A percentile compares a stretch with the other conserved stretches of the same genome.
phyloP scores from a whole-genome alignment of 495 filamentous ascomycete genomes.

The Paragyromitra xinjiangensis region DNA sequence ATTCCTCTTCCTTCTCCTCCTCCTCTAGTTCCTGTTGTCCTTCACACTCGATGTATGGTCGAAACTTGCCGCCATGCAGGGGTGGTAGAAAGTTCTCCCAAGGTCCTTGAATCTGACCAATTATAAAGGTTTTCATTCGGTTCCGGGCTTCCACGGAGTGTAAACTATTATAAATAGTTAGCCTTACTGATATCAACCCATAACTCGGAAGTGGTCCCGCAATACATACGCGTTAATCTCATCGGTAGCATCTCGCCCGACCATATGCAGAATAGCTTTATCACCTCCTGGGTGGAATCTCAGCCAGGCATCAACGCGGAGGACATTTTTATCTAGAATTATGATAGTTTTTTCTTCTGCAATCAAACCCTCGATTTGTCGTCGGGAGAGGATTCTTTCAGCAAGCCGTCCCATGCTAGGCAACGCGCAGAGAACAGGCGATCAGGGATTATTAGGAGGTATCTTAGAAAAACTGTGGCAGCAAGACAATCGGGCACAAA shows the following conservation, averaged over 20 bases:
- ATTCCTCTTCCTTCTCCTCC: slow-evolving; percentile 61
- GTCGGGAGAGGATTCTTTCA: slow-evolving; percentile 67
- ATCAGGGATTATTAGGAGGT: slow-evolving; percentile 22
- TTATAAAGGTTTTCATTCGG: slow-evolving; percentile 82
- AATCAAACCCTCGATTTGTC: slow-evolving; percentile 86
- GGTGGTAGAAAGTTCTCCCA: slow-evolving; percentile 93
- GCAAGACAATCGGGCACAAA: slow-evolving; percentile 4
- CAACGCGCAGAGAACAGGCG: slow-evolving; percentile 31
- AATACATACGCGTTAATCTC: slow-evolving; percentile 85
- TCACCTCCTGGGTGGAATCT: slow-evolving; percentile 91
- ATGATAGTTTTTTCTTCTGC: slow-evolving; percentile 83
- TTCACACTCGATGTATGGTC: slow-evolving; percentile 63
- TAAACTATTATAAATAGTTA: slow-evolving; percentile 65
- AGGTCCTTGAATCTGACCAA: slow-evolving; percentile 80
- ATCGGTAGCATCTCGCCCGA: slow-evolving; percentile 95
- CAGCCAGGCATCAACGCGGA: slow-evolving; percentile 88
- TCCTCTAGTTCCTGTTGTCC: slow-evolving; percentile 57
- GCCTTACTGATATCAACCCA: slow-evolving; percentile 31
- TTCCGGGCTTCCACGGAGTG: slow-evolving; percentile 81
- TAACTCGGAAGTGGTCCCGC: slow-evolving; percentile 11
- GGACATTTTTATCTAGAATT: slow-evolving; percentile 79
- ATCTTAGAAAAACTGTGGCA: slow-evolving; percentile 17
- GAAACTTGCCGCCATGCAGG: slow-evolving; percentile 89
- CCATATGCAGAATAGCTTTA: slow-evolving; percentile 92
- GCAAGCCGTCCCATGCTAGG: slow-evolving; percentile 52